Percentiles rank a stretch among this genome's conserved stretches.
phyloP scores from a whole-genome alignment of 352 stramenopile genomes.

The Sclerospora graminicola region DNA sequence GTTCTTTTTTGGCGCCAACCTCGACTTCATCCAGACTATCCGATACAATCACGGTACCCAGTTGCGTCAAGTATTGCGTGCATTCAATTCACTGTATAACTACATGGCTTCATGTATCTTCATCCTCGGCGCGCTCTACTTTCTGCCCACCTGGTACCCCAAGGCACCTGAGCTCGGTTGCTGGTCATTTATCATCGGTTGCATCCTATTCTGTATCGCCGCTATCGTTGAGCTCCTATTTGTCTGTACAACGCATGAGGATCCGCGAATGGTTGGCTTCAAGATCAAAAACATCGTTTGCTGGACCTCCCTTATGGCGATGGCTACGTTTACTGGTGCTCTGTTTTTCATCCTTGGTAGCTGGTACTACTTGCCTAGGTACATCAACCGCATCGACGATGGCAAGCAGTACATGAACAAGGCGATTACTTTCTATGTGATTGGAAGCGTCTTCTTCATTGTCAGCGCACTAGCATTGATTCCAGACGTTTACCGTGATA shows the following conservation, averaged over 20 bases:
- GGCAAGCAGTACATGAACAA: conserved; percentile 64
- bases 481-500: conserved; percentile 33
- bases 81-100: conserved; percentile 52
- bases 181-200: conserved; percentile 67
- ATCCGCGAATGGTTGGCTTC: conserved; percentile 33
- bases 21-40: conserved; percentile 65
- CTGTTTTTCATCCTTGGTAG: conserved; percentile 69
- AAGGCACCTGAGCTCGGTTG: conserved; percentile 56
- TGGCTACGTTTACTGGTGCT: conserved; percentile 53
- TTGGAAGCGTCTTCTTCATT: conserved; percentile 70
- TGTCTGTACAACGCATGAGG: conserved; percentile 47
- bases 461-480: conserved; percentile 54
- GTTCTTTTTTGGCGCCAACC: conserved; percentile 55
- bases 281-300: conserved; percentile 41
- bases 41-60: conserved; percentile 42
- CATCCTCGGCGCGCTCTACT: conserved; percentile 69
- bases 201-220: conserved; percentile 48
- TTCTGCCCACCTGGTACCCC: conserved; percentile 62
- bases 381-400: conserved; percentile 48
- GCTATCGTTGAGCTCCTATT: conserved; percentile 57
- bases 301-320: conserved; percentile 36
- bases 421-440: conserved; percentile 61
- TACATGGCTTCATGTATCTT: conserved; percentile 64
- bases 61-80: conserved; percentile 39
- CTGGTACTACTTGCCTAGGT: conserved; percentile 74